Evolutionary conservation across 1,284 basidiomycete species (phyloP), one percentile per base, ranked within the genome.

Genomic region (Fomitiporia mediterranea): DNA sequence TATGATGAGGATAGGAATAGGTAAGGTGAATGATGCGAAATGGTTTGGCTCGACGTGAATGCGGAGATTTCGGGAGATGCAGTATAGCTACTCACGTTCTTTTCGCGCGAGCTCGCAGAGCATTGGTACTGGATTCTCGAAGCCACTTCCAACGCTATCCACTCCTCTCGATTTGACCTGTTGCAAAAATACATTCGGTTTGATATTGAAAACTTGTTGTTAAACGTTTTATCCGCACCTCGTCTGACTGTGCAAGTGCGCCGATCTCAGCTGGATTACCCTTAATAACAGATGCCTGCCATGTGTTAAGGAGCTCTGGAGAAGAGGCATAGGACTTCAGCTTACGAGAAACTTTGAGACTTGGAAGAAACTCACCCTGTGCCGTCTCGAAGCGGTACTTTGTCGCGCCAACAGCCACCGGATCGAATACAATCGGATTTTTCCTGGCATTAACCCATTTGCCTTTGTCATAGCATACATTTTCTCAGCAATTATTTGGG

Each of bases 191-290:
- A 27, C 57, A 11, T 64, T 38, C 11, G 50, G 25, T 30, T n/a
- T 28, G 44, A 50, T 28, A 11, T 32, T 23, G 32, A 35, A 27
- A 8, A 6, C 23, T 27, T 28, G 28, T 17, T 44, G 21, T 34
- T 8, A 27, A 13, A n/a, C n/a, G 44, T 39, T 35, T 15, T 2
- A 25, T 34, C 57, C 69, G 39, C 46, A 86, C 91, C 73, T 94
- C 93, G n/a, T 69, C 68, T 0, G 86, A 87, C 15, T 86, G 80
- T 1, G 86, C 81, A 11, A 98, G 72, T 0, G 88, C 78, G 0
- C 84, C 91, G 21, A 98, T 84, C 70, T 98, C 96, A 19, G 84
- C 94, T 0, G 93, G 89, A 67, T 98, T 98, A 4, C 95, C 96
- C 70, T 98, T 98, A 72, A 98, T 94, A 17, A 97, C 86, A 17